Evolutionary conservation across 805 yeast genomes (phyloP), one percentile per base, ranked within the genome.

Genomic region (Cyberlindnera petersonii): DNA sequence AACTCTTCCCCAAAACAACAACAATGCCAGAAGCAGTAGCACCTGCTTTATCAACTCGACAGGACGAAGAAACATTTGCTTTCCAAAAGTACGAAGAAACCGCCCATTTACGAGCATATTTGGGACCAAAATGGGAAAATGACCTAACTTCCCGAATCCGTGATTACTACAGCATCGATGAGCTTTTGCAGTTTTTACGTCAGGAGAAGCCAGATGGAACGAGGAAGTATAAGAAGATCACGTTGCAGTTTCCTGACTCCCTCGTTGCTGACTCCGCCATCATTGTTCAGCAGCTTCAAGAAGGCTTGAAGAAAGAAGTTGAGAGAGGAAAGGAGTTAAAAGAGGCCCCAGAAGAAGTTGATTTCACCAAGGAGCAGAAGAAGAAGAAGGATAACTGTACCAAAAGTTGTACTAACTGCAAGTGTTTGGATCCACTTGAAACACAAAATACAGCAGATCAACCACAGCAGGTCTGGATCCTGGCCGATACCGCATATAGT

Each of bases 401-500:
- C 7, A 39, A 47, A 22, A 30, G 46, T 1, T 53, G 59, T 33
- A 33, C 29, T 1, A 43, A 45, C 24, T 58, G 60, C 38, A 42
- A 52, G 26, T 57, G 61, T 35, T 47, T 53, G 6, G 55, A 52
- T 33, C 47, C 50, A 3, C 31, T 46, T 1, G 48, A 43, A 9
- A 22, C 15, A 24, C 19, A 8, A 9, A 22, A 9, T n/a, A n/a
- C n/a, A n/a, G n/a, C n/a, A 13, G 36, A 26, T 40, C 34, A 9
- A 19, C 36, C 39, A 8, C 67, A 69, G 48, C 64, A 72, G 35
- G 71, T 83, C 9, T 91, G 91, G 85, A 75, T 91, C 14, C 64
- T 93, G 26, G 98, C 98, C 0, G 98, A 93, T 56, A 91, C 98
- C 0, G 87, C 97, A 0, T 93, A 93, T 55, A 86, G 96, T 21